phyloP scores from a whole-genome alignment of 805 yeast species.

The Saccharomycopsis fodiens region DNA sequence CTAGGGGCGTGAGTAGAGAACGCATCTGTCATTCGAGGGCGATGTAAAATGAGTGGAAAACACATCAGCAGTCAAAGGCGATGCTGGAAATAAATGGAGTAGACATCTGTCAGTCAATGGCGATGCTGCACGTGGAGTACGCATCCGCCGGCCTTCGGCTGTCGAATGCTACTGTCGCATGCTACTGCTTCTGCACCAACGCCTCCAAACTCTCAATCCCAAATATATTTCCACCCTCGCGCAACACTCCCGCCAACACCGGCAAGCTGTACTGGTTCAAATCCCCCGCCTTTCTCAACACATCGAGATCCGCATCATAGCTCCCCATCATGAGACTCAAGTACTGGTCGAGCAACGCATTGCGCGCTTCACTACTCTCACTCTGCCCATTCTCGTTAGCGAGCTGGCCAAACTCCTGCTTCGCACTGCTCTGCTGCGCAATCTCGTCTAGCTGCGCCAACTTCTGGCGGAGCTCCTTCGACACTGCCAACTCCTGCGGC shows the following conservation, averaged over 20 bases:
- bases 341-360: slow-evolving; percentile 34
- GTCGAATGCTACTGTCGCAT: not conserved
- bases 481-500: not conserved
- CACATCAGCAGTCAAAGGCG: no score
- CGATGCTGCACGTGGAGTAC: not conserved
- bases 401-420: not conserved
- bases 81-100: no score
- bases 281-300: slow-evolving; percentile 42
- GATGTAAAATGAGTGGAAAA: no score
- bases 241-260: slow-evolving; percentile 42
- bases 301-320: slow-evolving; percentile 43
- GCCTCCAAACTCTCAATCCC: slow-evolving; percentile 35
- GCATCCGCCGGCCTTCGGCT: no score
- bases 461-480: not conserved
- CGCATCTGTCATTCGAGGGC: no score
- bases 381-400: not conserved
- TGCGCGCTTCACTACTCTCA: not conserved
- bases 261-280: slow-evolving; percentile 39
- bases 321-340: slow-evolving; percentile 38
- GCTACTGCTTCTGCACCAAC: no score
- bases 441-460: not conserved
- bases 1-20: no score
- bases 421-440: not conserved
- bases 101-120: no score
- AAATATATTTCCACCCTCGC: slow-evolving; percentile 43